Evolutionary conservation across 176 grass and related monocot genomes (phyloP), one percentile per base, ranked within the genome.

Genomic region (Cymbopogon citratus): DNA sequence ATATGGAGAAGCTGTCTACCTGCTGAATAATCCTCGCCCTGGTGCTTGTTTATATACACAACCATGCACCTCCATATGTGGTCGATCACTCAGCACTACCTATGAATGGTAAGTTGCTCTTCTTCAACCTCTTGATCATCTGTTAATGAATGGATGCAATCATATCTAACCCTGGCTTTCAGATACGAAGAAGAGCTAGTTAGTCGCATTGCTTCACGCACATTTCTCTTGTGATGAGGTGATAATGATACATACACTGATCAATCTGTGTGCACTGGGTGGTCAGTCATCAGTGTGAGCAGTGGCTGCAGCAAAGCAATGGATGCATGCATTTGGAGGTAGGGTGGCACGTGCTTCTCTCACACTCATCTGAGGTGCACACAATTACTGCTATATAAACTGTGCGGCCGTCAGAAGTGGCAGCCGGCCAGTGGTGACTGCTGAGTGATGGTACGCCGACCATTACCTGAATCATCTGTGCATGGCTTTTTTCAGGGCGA

Each of bases 381-480:
- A 51, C 61, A 34, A 26, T 54, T 52, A 80, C 63, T 52, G 65
- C 63, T 5, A 62, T 62, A 62, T 62, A 64, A 14, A 81, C 71
- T 81, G 78, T 80, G 41, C 81, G 31, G 51, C 18, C 77, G 43
- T 79, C 77, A 66, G 40, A 12, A 23, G 38, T 61, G 35, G 7
- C 68, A 33, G 69, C 64, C 49, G 68, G 79, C 46, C 36, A 56
- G n/a, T 8, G 51, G 13, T 33, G 31, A 33, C 31, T 33, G 31
- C 31, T 18, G 49, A 36, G 14, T 40, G 51, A 78, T 63, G 60
- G 78, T 54, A 46, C 70, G 44, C 69, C 63, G 87, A 76, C 77
- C 77, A 70, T 51, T 56, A 76, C 71, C 87, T 89, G 82, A 81
- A 81, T 85, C 82, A 7, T 52, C 77, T 69, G 77, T 40, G 14